phyloP scores from a whole-genome alignment of 805 yeast species.

The Kazachstania africana region DNA sequence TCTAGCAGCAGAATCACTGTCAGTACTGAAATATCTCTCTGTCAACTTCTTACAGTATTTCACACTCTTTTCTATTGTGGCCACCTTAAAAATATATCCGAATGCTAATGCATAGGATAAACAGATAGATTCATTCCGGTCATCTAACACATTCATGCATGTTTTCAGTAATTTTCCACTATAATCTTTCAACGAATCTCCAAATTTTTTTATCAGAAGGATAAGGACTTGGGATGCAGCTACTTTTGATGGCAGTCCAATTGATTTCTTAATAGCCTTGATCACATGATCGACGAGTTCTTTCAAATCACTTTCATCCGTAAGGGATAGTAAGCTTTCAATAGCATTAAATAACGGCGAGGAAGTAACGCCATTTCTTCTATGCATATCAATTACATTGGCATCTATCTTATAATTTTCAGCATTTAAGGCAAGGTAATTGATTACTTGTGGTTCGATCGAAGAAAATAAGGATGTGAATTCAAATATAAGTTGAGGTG shows the following conservation, averaged over 20 bases:
- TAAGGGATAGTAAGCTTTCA: conserved; percentile 57
- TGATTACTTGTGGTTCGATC: conserved; percentile 81
- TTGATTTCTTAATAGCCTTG: conserved; percentile 50
- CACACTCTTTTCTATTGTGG: conserved; percentile 39
- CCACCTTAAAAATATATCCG: conserved; percentile 64
- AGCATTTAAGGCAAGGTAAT: conserved; percentile 78
- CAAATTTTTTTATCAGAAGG: conserved; percentile 47
- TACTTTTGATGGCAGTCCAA: conserved; percentile 86
- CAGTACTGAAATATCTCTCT: conserved; percentile 44
- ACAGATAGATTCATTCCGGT: conserved; percentile 61
- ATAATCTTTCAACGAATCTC: conserved; percentile 32
- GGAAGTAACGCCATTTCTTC: conserved; percentile 58
- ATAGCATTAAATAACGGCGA: conserved; percentile 88
- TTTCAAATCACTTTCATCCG: conserved; percentile 30
- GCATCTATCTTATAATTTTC: conserved; percentile 69
- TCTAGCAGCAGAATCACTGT: conserved; percentile 31
- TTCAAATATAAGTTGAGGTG: conserved; percentile 57
- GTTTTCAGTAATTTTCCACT: conserved; percentile 54
- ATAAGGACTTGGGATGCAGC: conserved; percentile 70
- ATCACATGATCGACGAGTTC: conserved; percentile 39
- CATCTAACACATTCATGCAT: conserved; percentile 48
- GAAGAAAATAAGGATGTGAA: conserved; percentile 68
- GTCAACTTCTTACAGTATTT: conserved; percentile 42
- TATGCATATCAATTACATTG: conserved; percentile 63
- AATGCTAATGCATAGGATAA: conserved; percentile 68